Evolutionary conservation across 768 basidiomycete species (phyloP), one percentile per base, ranked within the genome.

Genomic region (Porphyrellus cyaneotinctus): DNA sequence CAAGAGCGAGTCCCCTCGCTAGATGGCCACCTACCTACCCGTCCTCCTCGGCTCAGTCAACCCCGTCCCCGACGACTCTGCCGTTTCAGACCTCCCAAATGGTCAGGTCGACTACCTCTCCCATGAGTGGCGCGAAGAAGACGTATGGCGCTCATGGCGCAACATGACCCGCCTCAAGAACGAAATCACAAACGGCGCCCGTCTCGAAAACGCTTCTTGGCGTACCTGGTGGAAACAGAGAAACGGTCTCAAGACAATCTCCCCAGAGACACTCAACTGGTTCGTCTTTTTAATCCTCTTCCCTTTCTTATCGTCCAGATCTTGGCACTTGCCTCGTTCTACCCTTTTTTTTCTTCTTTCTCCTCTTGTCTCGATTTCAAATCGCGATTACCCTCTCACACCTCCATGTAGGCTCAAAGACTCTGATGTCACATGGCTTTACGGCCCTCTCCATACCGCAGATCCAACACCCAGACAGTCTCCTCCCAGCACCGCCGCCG

Each of bases 181-280:
- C 68, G 95, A 93, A 73, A 97, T 99, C 65, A 84, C 91, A 7
- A 98, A 99, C 68, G 95, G 95, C 43, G 78, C 88, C 43, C 78
- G 95, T 44, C 82, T 99, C 51, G 97, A 99, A 78, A 99, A 99
- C 64, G 97, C 97, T 10, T 91, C 88, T 55, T 99, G 95, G 95
- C 77, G 95, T 37, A 98, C 95, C 1, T 99, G 95, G 95, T 97
- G 95, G 87, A 97, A 98, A 74, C 95, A 97, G 80, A 78, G 95
- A 57, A 97, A 97, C 63, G 90, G 94, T 59, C 81, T 99, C 56
- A 91, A 87, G 75, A 99, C 95, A 0, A 79, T 99, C 67, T 88
- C 86, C 23, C 95, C 95, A 52, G 97, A 99, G 76, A 97, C 95
- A 4, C 83, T 99, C 62, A 99, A 99, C 70, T 99, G 95, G 95